Base-by-base conservation (phyloP, 164 flowering plant genomes). In the Aristolochia contorta region DNA sequence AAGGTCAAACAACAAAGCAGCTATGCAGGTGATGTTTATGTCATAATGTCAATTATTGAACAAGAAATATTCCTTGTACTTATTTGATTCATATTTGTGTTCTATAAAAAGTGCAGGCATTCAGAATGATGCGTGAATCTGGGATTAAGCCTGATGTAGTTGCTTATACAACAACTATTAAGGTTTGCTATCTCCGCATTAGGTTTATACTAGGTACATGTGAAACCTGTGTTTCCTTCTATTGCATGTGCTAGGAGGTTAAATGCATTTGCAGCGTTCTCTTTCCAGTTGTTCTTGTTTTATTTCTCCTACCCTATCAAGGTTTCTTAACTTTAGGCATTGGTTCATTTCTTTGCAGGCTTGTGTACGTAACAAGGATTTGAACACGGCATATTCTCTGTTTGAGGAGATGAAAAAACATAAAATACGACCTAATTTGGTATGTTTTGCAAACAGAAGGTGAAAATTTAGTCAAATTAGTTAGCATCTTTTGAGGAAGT, bases 131-230 rank as follows among this genome's bases (percentile, higher is more conserved):
- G 96, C 80, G 67, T 50, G 74, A 68, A 56, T 71, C 70, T 69
- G 90, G 91, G 68, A 60, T 77, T 55, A 76, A 72, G 57, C 92
- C 96, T 59, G 97, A 91, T 71, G 92, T 88, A 54, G 65, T 91
- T 59, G 80, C 96, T 47, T 91, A 88, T 65, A 86, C 97, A 58
- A 78, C 91, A 62, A 85, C 86, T 47, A 88, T 91, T 52, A 88
- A 89, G 96, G 97, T 91, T 41, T 16, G 51, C 19, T 23, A 49
- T 27, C 16, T 62, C 58, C 60, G 65, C 23, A 9, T 56, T 25
- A 20, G 14, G 45, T 20, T 62, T 19, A 23, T 1, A 32, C 57
- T 47, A 61, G 32, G 58, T 57, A n/a, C 10, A 57, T n/a, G 25
- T 33, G 47, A 20, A 37, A 37, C 43, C 12, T 37, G 1, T 37